phyloP scores from a whole-genome alignment of 2,329 filamentous ascomycete genomes.

The Sphaerostilbella broomeana region DNA sequence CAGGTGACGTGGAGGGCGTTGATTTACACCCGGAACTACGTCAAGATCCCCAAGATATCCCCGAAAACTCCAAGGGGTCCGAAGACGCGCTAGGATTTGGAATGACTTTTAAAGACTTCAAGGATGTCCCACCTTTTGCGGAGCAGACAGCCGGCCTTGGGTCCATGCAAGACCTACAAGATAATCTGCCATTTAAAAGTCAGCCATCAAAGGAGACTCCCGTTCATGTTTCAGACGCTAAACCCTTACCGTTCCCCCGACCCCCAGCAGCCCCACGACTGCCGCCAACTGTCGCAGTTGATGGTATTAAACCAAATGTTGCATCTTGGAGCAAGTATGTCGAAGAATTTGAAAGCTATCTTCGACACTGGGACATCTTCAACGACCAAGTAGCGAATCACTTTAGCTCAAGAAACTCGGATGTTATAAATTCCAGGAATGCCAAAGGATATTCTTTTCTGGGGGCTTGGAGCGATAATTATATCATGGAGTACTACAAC shows the following conservation, averaged over 20 bases:
- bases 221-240: conserved; percentile 27
- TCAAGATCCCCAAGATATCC: conserved; percentile 20
- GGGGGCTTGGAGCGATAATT: conserved; percentile 34
- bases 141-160: conserved; percentile 42
- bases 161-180: conserved; percentile 50
- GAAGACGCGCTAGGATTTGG: conserved; percentile 51
- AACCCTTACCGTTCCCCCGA: conserved; percentile 39
- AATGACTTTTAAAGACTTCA: conserved; percentile 48
- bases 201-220: conserved; percentile 38
- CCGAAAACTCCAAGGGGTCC: conserved; percentile 39
- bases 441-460: conserved; percentile 42
- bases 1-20: conserved; percentile 36
- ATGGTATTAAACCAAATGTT: conserved; percentile 37
- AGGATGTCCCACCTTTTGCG: conserved; percentile 49
- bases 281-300: conserved; percentile 36
- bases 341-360: conserved; percentile 47
- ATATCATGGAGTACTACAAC: conserved; percentile 51
- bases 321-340: conserved; percentile 46
- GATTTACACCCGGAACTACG: conserved; percentile 17
- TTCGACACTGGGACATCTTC: conserved; percentile 43
- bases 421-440: conserved; percentile 33
- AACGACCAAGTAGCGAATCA: conserved; percentile 50
- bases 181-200: conserved; percentile 52
- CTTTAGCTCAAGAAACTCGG: conserved; percentile 44
- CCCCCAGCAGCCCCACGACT: conserved; percentile 45